These are phyloP conservation scores for Talaromyces sp. DNA, from an alignment of 2,329 filamentous ascomycete species.

Conservation along the genomic window DNA sequence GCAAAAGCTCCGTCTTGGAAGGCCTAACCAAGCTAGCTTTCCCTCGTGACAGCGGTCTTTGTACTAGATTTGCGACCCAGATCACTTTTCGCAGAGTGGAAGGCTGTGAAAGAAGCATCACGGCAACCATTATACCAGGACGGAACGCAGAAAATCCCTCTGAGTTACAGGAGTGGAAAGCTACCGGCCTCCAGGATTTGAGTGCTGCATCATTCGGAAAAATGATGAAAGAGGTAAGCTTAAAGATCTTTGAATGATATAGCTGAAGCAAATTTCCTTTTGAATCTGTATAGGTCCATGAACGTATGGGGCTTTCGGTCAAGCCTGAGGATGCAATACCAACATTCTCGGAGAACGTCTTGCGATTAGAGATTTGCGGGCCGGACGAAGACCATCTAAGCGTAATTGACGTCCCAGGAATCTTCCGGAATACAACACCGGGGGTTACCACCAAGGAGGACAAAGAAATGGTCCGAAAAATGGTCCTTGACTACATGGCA, in stretches of 20 bases:
- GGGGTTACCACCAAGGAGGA: conserved; percentile 27
- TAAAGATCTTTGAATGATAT: background rate
- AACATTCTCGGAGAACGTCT: conserved; percentile 2
- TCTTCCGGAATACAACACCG: conserved; percentile 1
- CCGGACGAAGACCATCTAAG: conserved; percentile 4
- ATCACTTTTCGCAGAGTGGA: conserved; percentile 44
- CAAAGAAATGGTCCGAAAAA: conserved; percentile 52
- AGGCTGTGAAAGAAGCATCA: conserved; percentile 15
- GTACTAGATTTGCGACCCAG: conserved; percentile 58
- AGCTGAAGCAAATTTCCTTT: background rate
- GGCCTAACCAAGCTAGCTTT: conserved; percentile 59
- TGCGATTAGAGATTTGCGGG: conserved; percentile 5
- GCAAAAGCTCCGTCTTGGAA: conserved; percentile 61
- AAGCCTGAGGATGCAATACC: conserved; percentile 8
- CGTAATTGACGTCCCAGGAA: conserved; percentile 9
- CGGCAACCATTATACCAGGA: conserved; percentile 33
- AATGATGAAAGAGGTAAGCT: conserved; percentile 21
- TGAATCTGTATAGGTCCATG: conserved; percentile 15
- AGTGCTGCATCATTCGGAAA: conserved; percentile 15
- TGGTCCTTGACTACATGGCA: conserved; percentile 96
- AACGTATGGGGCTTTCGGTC: conserved; percentile 19
- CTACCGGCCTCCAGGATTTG: conserved; percentile 15
- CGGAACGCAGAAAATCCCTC: conserved; percentile 13
- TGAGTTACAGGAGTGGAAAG: conserved; percentile 20
- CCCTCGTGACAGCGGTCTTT: conserved; percentile 54